phyloP scores from a whole-genome alignment of 2,329 filamentous ascomycete species.

The Pseudopyrenochaeta lycopersici region DNA sequence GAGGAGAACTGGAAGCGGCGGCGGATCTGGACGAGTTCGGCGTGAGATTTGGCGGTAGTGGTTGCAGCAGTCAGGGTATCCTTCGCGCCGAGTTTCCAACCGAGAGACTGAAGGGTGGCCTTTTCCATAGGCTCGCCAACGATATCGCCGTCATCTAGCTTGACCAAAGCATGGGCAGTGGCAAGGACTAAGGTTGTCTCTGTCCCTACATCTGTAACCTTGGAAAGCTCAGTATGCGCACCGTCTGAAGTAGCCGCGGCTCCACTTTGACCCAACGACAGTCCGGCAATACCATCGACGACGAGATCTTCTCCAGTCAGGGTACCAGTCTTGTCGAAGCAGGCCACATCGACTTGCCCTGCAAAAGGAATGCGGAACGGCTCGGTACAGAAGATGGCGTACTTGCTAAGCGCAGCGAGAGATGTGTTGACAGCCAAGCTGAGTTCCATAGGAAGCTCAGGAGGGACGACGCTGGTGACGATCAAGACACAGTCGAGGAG shows the following conservation, averaged over 20 bases:
- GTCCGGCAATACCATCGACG: conserved; percentile 93
- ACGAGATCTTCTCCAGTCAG: conserved; percentile 96
- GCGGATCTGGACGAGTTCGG: conserved; percentile 90
- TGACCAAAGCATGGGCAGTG: conserved; percentile 93
- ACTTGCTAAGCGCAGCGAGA: conserved; percentile 91
- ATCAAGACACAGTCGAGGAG: conserved; percentile 97
- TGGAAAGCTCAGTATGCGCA: conserved; percentile 80
- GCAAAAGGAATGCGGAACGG: conserved; percentile 98
- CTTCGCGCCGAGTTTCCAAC: conserved; percentile 91
- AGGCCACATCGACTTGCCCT: conserved; percentile 93
- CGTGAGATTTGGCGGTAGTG: conserved; percentile 58
- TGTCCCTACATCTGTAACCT: conserved; percentile 74
- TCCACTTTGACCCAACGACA: conserved; percentile 75
- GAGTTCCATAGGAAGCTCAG: conserved; percentile 97
- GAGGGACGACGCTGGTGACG: conserved; percentile 96
- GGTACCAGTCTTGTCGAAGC: conserved; percentile 98
- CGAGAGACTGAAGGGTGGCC: conserved; percentile 86
- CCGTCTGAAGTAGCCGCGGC: conserved; percentile 78
- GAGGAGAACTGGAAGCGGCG: conserved; percentile 99
- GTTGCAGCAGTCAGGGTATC: conserved; percentile 80
- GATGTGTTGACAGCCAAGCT: conserved; percentile 98
- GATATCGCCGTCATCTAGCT: conserved; percentile 94
- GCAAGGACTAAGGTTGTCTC: conserved; percentile 93
- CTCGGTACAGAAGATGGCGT: conserved; percentile 98
- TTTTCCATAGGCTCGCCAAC: conserved; percentile 99